These are phyloP conservation scores for Aspergillus ibericus DNA, from an alignment of 2,329 filamentous ascomycete species.

Conservation along the genomic window DNA sequence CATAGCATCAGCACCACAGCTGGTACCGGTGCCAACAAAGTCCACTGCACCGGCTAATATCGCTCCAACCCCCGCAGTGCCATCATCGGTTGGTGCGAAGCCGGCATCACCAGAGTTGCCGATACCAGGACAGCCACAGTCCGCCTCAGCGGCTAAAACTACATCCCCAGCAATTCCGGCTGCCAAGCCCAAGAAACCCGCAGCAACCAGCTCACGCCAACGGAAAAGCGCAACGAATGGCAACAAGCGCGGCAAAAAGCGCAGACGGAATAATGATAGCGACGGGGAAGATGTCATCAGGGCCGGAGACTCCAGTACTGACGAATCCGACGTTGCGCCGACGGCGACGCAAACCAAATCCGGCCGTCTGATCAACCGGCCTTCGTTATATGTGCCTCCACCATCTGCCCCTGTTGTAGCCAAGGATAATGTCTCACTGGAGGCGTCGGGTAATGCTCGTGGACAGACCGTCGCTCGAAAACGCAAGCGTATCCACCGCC, in stretches of 20 bases:
- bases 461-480: conserved; percentile 48
- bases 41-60: conserved; percentile 11
- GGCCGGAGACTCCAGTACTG: conserved; percentile 39
- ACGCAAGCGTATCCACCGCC: conserved; percentile 55
- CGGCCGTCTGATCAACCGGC: conserved; percentile 68
- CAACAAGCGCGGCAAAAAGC: conserved; percentile 22
- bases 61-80: conserved; percentile 15
- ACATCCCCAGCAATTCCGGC: conserved; percentile 2
- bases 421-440: conserved; percentile 17
- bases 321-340: conserved; percentile 51
- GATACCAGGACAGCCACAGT: conserved; percentile 10
- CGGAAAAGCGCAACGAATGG: conserved; percentile 17
- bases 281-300: conserved; percentile 36
- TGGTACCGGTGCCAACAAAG: not conserved
- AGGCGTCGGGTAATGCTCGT: conserved; percentile 7
- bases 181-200: conserved; percentile 14
- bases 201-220: conserved; percentile 14
- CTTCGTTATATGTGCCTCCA: conserved; percentile 59
- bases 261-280: conserved; percentile 27
- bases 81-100: not conserved
- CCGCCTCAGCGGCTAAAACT: conserved; percentile 7
- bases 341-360: conserved; percentile 71
- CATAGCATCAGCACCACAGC: not conserved
- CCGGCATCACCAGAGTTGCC: conserved; percentile 2
- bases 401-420: conserved; percentile 34